Percentiles rank a stretch among this genome's conserved stretches.
These are phyloP conservation scores for Talaromyces sp. DNA, from an alignment of 2,329 filamentous ascomycete species.

Conservation along the genomic window DNA sequence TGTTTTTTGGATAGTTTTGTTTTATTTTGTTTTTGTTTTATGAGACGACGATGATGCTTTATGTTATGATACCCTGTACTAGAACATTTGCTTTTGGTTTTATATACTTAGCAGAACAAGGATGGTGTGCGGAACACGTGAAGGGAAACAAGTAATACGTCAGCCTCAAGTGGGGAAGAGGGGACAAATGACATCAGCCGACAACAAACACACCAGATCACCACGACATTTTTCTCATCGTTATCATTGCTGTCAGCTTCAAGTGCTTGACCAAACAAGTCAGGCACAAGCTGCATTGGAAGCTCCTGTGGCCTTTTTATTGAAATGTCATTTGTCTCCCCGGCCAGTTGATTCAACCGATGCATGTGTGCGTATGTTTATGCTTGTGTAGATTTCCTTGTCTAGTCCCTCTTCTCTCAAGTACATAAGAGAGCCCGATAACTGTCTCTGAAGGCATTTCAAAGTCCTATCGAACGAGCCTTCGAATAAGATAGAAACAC, in stretches of 20 bases:
- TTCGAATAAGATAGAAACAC: neutral
- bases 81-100: neutral
- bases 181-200: neutral
- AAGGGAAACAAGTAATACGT: neutral
- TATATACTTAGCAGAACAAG: too few relatives aligned
- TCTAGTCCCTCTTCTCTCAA: neutral
- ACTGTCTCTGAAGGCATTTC: neutral
- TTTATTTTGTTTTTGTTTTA: neutral
- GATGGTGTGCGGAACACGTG: neutral
- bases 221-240: neutral
- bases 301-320: neutral
- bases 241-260: neutral
- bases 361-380: neutral
- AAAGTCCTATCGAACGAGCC: neutral
- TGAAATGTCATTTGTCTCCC: neutral
- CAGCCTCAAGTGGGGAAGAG: neutral
- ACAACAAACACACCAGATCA: neutral
- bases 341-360: neutral
- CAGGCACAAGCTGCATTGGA: neutral
- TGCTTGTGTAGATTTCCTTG: neutral
- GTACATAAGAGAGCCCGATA: neutral
- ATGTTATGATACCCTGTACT: neutral
- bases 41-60: neutral
- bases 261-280: neutral
- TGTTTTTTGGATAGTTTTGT: slow-evolving; percentile 24